Conservation (phyloP, 306 rosid genomes). For the Dalbergia cultrata region DNA sequence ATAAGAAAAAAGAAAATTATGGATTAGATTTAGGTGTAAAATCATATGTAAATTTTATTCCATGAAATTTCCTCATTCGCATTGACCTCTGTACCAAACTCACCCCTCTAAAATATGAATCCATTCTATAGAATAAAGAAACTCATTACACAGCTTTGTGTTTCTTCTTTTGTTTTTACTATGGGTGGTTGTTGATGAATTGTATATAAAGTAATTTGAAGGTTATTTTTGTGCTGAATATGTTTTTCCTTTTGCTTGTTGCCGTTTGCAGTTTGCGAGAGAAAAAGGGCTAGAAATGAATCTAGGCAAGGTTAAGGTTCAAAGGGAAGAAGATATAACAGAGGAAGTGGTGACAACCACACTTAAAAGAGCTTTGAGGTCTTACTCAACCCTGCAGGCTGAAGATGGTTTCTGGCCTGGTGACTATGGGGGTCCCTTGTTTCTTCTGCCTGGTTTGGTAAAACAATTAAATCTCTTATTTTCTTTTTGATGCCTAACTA, state of each 20-base stretch:
- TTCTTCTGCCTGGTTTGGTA: constrained; percentile 82
- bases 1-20: too few relatives aligned
- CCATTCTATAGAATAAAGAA: not conserved
- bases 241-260: not conserved
- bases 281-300: constrained; percentile 41
- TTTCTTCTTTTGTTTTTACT: not conserved
- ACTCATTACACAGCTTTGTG: not conserved
- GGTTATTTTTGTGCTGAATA: not conserved
- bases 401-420: constrained; percentile 84
- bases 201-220: too few relatives aligned
- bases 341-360: constrained; percentile 48
- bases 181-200: too few relatives aligned
- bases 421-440: constrained; percentile 83
- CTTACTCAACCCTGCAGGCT: constrained; percentile 62
- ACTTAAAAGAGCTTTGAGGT: constrained; percentile 61
- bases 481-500: not conserved
- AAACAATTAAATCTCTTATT: too few relatives aligned
- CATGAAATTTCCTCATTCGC: too few relatives aligned
- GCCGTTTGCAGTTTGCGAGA: constrained; percentile 53
- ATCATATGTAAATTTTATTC: too few relatives aligned
- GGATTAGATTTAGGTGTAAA: too few relatives aligned
- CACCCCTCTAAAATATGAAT: too few relatives aligned
- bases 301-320: not conserved
- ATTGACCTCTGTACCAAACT: too few relatives aligned
- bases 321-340: constrained; percentile 40